Percentiles rank a stretch among this genome's conserved stretches.
Evolutionary conservation across 371 early-diverging fungal species (phyloP).

Genomic region (Choanephora cucurbitarum): DNA sequence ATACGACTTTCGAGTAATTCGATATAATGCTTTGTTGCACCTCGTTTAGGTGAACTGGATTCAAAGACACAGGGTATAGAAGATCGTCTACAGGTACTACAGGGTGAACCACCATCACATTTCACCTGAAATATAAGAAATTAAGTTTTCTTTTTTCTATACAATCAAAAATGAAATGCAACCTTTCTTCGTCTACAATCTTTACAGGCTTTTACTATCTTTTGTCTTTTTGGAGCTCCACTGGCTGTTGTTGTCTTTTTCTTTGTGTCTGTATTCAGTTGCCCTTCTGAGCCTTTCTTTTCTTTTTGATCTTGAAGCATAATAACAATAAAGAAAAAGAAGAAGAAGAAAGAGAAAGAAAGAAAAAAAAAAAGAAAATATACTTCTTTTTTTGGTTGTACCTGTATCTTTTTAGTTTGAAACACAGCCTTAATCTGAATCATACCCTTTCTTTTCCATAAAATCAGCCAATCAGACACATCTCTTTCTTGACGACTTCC

Average conservation of each 20-base stretch:
- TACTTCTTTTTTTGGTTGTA: not conserved
- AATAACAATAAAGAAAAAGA: not conserved
- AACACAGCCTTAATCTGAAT: not conserved
- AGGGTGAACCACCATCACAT: constrained; percentile 33
- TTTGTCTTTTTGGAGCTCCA: constrained; percentile 24
- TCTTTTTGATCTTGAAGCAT: not conserved
- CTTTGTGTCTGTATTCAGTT: not conserved
- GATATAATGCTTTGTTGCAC: constrained; percentile 30
- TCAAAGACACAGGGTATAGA: constrained; percentile 32
- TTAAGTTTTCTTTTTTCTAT: constrained; percentile 1
- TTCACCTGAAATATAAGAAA: constrained; percentile 20
- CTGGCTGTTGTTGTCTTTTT: constrained; percentile 14
- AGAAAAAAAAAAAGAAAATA: not conserved
- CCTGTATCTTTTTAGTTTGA: not conserved
- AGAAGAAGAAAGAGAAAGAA: not conserved
- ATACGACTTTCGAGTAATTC: constrained; percentile 28
- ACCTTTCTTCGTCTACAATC: constrained; percentile 34
- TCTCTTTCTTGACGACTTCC: too few relatives aligned
- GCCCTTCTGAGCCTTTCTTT: not conserved
- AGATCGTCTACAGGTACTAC: constrained; percentile 31
- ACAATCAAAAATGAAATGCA: constrained; percentile 1
- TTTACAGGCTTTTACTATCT: constrained; percentile 34
- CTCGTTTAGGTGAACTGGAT: constrained; percentile 29
- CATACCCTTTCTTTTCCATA: too few relatives aligned
- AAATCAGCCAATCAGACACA: too few relatives aligned